Evolutionary conservation across 805 yeast genomes (phyloP).

Genomic region (Dipodascopsis uninucleata): DNA sequence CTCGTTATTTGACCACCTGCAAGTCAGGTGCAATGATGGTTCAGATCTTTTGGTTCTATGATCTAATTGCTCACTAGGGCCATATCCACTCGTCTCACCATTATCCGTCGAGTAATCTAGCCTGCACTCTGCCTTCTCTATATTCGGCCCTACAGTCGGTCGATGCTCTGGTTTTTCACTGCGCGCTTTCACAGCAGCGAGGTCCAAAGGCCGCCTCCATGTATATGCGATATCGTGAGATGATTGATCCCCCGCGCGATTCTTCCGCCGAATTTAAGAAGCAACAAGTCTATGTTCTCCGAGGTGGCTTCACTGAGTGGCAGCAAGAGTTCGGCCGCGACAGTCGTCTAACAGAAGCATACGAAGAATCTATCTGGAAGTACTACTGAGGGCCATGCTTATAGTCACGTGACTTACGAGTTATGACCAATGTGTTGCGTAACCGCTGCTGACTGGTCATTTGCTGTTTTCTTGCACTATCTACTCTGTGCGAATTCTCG

Average conservation of each 20-base stretch:
- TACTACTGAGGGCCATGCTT: background rate
- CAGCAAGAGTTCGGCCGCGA: slow-evolving; percentile 71
- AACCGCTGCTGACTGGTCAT: too few relatives aligned
- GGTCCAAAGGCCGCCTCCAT: slow-evolving; percentile 82
- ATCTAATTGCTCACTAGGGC: slow-evolving; percentile 42
- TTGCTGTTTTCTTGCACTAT: too few relatives aligned
- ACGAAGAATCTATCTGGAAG: slow-evolving; percentile 42
- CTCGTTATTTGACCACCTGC: too few relatives aligned
- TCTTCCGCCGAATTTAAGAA: slow-evolving; percentile 31
- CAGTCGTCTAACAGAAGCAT: slow-evolving; percentile 56
- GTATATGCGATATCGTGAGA: slow-evolving; percentile 47
- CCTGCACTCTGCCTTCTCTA: slow-evolving; percentile 40
- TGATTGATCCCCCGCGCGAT: slow-evolving; percentile 21
- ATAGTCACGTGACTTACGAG: background rate
- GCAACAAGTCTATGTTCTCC: slow-evolving; percentile 62
- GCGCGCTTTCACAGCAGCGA: slow-evolving; percentile 85
- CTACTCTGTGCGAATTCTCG: too few relatives aligned
- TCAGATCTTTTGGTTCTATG: too few relatives aligned
- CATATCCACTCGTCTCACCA: slow-evolving; percentile 57
- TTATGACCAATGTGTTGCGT: background rate
- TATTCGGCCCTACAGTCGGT: slow-evolving; percentile 36
- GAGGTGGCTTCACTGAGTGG: slow-evolving; percentile 88
- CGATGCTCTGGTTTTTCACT: slow-evolving; percentile 74
- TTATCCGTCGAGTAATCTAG: slow-evolving; percentile 51
- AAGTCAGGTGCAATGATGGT: too few relatives aligned